Evolutionary conservation across 148 eudicot genomes (phyloP).

Genomic region (Cornus suecica): DNA sequence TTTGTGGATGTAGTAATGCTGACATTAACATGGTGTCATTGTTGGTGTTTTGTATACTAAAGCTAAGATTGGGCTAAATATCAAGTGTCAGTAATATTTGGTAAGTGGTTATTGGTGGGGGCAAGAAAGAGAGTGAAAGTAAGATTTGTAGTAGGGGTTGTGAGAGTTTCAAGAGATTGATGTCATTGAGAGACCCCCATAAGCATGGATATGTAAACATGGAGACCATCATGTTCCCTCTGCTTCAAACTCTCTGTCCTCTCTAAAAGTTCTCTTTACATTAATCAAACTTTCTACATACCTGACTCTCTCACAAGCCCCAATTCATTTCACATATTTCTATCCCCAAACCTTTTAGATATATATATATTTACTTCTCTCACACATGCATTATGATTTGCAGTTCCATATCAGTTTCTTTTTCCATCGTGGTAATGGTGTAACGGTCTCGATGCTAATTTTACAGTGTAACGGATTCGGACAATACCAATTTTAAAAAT

Average conservation of each 20-base stretch:
- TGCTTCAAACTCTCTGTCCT: conserved; percentile 29
- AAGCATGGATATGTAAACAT: conserved; percentile 28
- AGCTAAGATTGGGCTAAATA: neutral
- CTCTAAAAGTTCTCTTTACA: neutral
- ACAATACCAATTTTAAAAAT: no score
- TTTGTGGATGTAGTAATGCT: conserved; percentile 12
- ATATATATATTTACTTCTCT: no score
- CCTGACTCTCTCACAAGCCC: neutral
- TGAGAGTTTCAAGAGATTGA: conserved; percentile 15
- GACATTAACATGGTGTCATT: conserved; percentile 41
- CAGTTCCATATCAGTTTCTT: no score
- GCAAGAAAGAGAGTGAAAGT: neutral
- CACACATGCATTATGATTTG: no score
- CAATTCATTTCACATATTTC: neutral
- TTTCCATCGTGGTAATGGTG: no score
- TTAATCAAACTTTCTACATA: neutral
- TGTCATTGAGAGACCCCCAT: conserved; percentile 7
- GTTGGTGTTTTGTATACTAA: conserved; percentile 7
- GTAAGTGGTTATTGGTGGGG: neutral
- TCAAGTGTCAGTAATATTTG: neutral
- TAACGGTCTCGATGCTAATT: no score
- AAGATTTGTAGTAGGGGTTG: neutral
- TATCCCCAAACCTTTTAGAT: neutral
- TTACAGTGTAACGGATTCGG: no score
- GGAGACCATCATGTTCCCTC: conserved; percentile 44